These are phyloP conservation scores for Trichoderma arundinaceum DNA, from an alignment of 2,329 filamentous ascomycete genomes.

Conservation along the genomic window DNA sequence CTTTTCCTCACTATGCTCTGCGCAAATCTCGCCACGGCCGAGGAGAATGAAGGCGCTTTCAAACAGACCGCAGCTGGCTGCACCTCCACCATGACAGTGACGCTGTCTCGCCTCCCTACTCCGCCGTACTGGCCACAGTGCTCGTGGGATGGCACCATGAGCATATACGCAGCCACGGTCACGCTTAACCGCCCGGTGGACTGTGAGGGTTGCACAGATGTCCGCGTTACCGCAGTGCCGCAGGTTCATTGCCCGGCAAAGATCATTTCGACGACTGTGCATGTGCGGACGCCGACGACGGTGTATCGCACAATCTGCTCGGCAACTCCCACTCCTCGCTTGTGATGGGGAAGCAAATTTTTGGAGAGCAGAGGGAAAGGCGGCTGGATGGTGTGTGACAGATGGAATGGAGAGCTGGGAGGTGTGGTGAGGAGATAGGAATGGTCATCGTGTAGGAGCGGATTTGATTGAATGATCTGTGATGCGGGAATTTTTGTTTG, in stretches of 20 bases:
- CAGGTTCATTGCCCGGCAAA: constrained; percentile 39
- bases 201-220: constrained; percentile 43
- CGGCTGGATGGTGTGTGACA: not conserved
- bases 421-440: not conserved
- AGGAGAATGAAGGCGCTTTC: not conserved
- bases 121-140: constrained; percentile 42
- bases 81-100: constrained; percentile 39
- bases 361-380: not conserved
- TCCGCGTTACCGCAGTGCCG: constrained; percentile 36
- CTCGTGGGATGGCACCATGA: constrained; percentile 36
- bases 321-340: constrained; percentile 22
- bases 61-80: constrained; percentile 26
- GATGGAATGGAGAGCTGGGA: not conserved
- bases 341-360: not conserved
- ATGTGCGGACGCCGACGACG: constrained; percentile 38
- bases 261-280: constrained; percentile 34
- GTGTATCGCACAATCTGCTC: constrained; percentile 41
- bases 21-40: not conserved
- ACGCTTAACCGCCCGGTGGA: constrained; percentile 38
- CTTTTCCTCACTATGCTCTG: not conserved
- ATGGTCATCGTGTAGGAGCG: not conserved
- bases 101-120: constrained; percentile 36
- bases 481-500: not conserved
- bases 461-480: not conserved
- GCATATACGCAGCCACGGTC: constrained; percentile 40